Conservation (phyloP, 163 green algal genomes). For the Dunaliella salina region DNA sequence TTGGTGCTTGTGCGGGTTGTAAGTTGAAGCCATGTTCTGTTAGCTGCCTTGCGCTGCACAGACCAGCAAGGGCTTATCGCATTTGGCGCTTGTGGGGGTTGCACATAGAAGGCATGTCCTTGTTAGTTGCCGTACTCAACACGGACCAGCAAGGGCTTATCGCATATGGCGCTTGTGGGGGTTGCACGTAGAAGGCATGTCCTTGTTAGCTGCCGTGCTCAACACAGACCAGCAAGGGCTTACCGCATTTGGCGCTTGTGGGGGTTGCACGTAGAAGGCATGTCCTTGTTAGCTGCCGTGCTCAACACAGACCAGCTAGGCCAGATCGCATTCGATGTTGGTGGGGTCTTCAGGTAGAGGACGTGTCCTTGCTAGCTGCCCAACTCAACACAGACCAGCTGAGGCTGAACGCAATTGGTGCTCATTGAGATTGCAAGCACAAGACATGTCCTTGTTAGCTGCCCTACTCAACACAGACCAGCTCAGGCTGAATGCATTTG, state of each 20-base stretch:
- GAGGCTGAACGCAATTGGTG: neutral
- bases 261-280: conserved; percentile 27
- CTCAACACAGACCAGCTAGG: conserved; percentile 21
- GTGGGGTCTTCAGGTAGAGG: conserved; percentile 28
- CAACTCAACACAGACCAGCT: conserved; percentile 25
- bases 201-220: conserved; percentile 28
- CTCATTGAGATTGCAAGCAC: conserved; percentile 21
- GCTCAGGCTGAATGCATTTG: neutral
- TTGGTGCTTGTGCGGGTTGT: neutral
- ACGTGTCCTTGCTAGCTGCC: conserved; percentile 27
- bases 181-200: conserved; percentile 37
- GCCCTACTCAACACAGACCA: conserved; percentile 25
- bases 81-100: neutral
- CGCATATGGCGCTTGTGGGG: neutral
- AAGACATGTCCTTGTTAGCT: conserved; percentile 35
- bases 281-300: conserved; percentile 28
- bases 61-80: neutral
- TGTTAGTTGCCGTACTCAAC: conserved; percentile 30
- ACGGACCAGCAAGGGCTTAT: conserved; percentile 2
- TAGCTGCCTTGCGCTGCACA: conserved; percentile 35
- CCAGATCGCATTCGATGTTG: neutral
- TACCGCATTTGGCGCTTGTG: neutral
- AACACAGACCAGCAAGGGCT: conserved; percentile 5
- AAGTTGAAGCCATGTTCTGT: conserved; percentile 34
- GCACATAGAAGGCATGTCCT: conserved; percentile 35